Base-by-base conservation (phyloP, 306 rosid species). In the Ammopiptanthus mongolicus region DNA sequence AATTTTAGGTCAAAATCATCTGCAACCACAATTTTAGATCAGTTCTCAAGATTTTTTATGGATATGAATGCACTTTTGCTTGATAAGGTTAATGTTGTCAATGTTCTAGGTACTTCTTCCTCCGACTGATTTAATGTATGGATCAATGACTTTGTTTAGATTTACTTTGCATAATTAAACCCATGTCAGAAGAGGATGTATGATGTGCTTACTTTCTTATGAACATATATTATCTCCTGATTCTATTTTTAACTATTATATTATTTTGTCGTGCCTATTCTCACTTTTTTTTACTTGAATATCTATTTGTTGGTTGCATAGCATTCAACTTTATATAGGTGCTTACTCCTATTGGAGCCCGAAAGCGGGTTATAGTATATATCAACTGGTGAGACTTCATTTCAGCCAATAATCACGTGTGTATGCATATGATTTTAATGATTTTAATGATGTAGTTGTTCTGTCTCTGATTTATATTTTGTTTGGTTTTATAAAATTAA, bases 21-120 rank as follows among this genome's bases (percentile, higher is more conserved):
- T 50, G 71, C 73, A 50, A 64, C 58, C 47, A 78, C 51, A 46
- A 48, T 78, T 46, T 69, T 23, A 15, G 66, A 39, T 65, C 86
- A 72, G 28, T 3, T 86, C 67, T 77, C 71, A 73, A 80, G 61
- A 48, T 91, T 94, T 82, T 33, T 83, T 62, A 84, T 82, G 83
- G 98, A 94, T 77, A 51, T 91, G 89, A 90, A 88, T 86, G 95
- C 2, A 68, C 98, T 91, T 79, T 80, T 87, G 83, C 70, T 76
- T 36, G 82, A 94, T 5, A 89, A 88, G 84, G 90, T 94, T 80
- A 91, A 53, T 74, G 87, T 94, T 12, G 60, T 88, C 72, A 91
- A 84, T 58, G 94, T 90, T 83, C 80, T 94, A 83, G 98, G 98
- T 94, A 88, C 42, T 48, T 65, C 46, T 76, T 67, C 78, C n/a